A percentile compares a stretch with the other conserved stretches of the same genome.
Conservation (phyloP, 176 grass and related monocot genomes). For the Echinochloa phyllopogon region DNA sequence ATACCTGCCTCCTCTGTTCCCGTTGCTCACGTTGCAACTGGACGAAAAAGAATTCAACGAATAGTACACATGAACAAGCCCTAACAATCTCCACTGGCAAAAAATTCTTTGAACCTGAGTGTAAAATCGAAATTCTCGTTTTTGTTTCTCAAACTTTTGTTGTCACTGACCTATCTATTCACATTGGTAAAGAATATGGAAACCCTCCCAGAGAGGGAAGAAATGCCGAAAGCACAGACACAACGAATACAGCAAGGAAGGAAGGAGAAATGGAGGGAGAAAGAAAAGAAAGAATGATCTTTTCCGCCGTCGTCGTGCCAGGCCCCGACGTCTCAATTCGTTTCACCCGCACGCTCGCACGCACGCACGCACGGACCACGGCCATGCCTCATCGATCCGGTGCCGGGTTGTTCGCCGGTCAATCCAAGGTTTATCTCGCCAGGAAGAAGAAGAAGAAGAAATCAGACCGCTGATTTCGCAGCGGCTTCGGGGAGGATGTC, state of each 20-base stretch:
- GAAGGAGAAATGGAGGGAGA: neutral
- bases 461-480: slow-evolving; percentile 7
- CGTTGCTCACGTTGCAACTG: neutral
- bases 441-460: neutral
- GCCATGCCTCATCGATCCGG: neutral
- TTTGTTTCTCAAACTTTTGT: neutral
- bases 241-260: slow-evolving; percentile 15
- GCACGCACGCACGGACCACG: neutral
- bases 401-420: slow-evolving; percentile 38
- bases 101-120: neutral
- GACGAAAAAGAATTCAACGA: neutral
- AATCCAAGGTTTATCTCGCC: slow-evolving; percentile 13
- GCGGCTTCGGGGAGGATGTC: slow-evolving; percentile 2
- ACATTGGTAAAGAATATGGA: slow-evolving; percentile 52
- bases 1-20: neutral
- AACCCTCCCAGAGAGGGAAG: neutral
- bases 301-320: slow-evolving; percentile 35
- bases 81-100: neutral
- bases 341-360: neutral
- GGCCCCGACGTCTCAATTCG: slow-evolving; percentile 21
- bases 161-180: slow-evolving; percentile 46
- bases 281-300: slow-evolving; percentile 39
- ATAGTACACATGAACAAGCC: neutral
- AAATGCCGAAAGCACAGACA: slow-evolving; percentile 1
- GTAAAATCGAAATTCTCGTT: neutral